Conservation (phyloP, 306 rosid genomes). For the Vigna reflexopilosa region DNA sequence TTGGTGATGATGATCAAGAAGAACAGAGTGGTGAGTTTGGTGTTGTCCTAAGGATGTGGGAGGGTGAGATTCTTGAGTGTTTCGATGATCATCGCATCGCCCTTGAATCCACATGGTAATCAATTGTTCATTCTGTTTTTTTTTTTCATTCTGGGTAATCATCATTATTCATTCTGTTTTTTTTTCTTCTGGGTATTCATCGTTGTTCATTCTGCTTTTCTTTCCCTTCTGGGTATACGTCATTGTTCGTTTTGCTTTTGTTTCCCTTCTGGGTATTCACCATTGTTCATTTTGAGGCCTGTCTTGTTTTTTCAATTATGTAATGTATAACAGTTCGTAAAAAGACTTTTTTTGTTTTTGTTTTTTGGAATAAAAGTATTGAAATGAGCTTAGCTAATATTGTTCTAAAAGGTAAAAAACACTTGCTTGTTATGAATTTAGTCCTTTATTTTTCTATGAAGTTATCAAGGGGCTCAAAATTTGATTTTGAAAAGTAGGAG, state of each 20-base stretch:
- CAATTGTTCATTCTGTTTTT: not conserved
- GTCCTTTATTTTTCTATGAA: not conserved
- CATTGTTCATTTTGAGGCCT: not conserved
- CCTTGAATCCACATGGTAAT: conserved; percentile 76
- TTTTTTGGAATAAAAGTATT: not conserved
- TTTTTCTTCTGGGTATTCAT: too few relatives aligned
- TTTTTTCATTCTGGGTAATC: not conserved
- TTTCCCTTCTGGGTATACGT: too few relatives aligned
- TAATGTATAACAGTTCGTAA: not conserved
- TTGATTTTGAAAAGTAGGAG: not conserved
- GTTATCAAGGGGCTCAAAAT: not conserved
- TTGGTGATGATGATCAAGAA: conserved; percentile 7
- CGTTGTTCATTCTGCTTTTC: too few relatives aligned
- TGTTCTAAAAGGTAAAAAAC: not conserved
- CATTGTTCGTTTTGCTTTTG: too few relatives aligned
- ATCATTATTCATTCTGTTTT: not conserved
- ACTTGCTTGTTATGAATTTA: not conserved
- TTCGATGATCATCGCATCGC: conserved; percentile 74
- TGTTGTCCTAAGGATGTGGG: conserved; percentile 96
- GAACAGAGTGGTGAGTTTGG: conserved; percentile 54
- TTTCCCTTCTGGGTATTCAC: too few relatives aligned
- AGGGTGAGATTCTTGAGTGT: conserved; percentile 82
- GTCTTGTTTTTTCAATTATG: not conserved
- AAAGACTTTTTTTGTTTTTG: not conserved
- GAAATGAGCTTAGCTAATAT: not conserved